These are phyloP conservation scores for Pinus tabuliformis DNA, from an alignment of 75 land plant species.

Conservation along the genomic window DNA sequence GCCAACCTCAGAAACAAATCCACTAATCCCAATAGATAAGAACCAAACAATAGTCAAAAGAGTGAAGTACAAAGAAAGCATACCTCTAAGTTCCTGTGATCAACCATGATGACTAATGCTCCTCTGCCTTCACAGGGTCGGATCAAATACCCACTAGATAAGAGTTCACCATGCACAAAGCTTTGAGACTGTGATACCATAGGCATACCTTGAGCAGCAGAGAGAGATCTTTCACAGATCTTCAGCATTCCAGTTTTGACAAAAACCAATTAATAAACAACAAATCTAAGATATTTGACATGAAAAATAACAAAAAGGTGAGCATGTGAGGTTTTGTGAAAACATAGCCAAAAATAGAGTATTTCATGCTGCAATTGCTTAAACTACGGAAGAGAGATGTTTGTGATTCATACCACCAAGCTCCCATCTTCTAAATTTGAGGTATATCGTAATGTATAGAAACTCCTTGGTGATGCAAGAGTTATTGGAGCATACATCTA, in stretches of 20 bases:
- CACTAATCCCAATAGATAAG: conserved; percentile 1
- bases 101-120: conserved; percentile 31
- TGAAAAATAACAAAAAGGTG: not conserved
- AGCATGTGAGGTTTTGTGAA: not conserved
- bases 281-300: not conserved
- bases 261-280: not conserved
- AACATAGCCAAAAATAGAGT: not conserved
- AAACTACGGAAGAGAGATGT: not conserved
- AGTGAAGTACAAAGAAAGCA: not conserved
- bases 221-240: conserved; percentile 44
- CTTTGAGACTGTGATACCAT: conserved; percentile 10
- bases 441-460: conserved; percentile 41
- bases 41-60: not conserved
- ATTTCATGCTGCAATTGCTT: not conserved
- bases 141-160: conserved; percentile 37
- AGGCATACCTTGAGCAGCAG: conserved; percentile 20
- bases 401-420: conserved; percentile 27
- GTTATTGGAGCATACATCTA: conserved; percentile 57
- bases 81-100: conserved; percentile 42
- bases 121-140: conserved; percentile 41
- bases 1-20: conserved; percentile 9
- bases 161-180: conserved; percentile 40
- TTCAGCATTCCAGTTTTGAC: not conserved
- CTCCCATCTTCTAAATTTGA: conserved; percentile 37
- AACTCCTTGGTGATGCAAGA: conserved; percentile 39